Base-by-base conservation (phyloP, 2,329 filamentous ascomycete species). In the Neurospora sp. region DNA sequence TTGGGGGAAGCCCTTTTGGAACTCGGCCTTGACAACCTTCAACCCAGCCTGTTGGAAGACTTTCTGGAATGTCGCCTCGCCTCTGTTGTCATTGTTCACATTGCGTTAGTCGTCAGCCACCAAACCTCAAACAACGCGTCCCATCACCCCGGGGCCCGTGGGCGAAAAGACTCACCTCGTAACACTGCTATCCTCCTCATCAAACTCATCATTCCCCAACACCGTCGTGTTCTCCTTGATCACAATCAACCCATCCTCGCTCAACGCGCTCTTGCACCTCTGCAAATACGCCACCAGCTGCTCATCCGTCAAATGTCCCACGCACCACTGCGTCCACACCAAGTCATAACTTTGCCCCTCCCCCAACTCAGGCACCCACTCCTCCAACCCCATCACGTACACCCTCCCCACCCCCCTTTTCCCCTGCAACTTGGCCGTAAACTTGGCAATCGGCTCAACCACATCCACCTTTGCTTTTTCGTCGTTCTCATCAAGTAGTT, bases 281-380 rank as follows among this genome's bases (percentile, higher is more conserved):
- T 81, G 75, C 17, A 97, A 80, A 76, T 90, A 97, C 2, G 81
- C 81, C 0, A 91, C 82, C 4, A 97, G 78, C 78, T 96, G 89
- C 8, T 80, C 80, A 77, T 97, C 93, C 0, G 87, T 93, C 69
- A 97, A 82, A 78, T 97, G 91, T 33, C 92, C 91, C 8, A 95
- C 80, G 79, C 93, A 97, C 93, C 94, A 97, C 79, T 97, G 94
- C 68, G 87, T 90, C 92, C 93, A 97, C 72, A 97, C 89, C 66
- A 97, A 79, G 77, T 94, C 91, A 79, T 97, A 97, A 67, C 80
- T 78, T 9, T 79, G 75, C 10, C 77, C 43, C 5, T 23, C 43
- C 5, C 0, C 43, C 10, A 17, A 2, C 2, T 76, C 80, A 0
- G 85, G 82, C 11, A 74, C 71, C 92, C 92, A 96, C 38, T 86